Base-by-base conservation (phyloP, 2,329 filamentous ascomycete species). In the Escovopsis sp. region DNA sequence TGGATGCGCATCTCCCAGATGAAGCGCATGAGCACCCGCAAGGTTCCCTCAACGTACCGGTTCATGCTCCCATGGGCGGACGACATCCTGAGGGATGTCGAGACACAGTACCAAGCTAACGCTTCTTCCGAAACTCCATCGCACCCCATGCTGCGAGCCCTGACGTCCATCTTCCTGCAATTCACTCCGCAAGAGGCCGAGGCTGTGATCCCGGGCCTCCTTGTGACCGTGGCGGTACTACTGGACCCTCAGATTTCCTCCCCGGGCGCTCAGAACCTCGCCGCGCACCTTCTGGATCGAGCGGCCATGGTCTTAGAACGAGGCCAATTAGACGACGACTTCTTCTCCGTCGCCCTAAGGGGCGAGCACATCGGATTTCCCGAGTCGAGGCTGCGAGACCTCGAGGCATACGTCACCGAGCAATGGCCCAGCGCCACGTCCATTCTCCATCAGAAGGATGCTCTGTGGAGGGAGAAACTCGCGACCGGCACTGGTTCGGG, bases 1-100 rank as follows among this genome's bases (percentile, higher is more conserved):
- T 64, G 62, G 62, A 55, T 57, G 48, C 57, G 61, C 42, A 44
- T 63, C 12, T 60, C 62, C 2, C 56, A 59, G 39, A 47, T 63
- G 33, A 54, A 49, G 35, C 53, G 61, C 10, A 44, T 39, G 5
- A 52, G 53, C 24, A 13, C 15, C n/a, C 55, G 58, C 35, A 29
- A 42, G 7, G 40, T 40, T 12, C 38, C 41, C 1, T 41, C 51
- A 4, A 9, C 27, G 7, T 11, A 9, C 27, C 48, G 45, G 5
- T 62, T 62, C 37, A 53, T 54, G 39, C 43, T 64, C 30, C 58
- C 61, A 8, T 50, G 50, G 6, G 34, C 44, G 11, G 43, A 50
- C 4, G 57, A 62, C 32, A 47, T 60, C 9, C 35, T 55, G 13
- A 45, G 46, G 9, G 51, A 53, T 20, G 38, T 46, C 29, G 15